Evolutionary conservation across 169 alveolate species (phyloP).

Genomic region (Plasmodium chabaudi): DNA sequence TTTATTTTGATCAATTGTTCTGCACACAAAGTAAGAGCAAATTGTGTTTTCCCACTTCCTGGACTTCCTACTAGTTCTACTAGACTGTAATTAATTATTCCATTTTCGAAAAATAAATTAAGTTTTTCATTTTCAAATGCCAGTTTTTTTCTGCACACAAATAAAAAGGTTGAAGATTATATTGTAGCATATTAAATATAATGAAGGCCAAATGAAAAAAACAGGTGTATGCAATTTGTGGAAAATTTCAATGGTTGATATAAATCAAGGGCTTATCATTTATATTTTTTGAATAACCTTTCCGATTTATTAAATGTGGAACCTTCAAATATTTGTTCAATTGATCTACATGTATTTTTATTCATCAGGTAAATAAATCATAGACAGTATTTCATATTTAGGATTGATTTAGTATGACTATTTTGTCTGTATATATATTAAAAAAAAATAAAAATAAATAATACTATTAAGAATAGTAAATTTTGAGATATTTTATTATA

Average conservation of each 20-base stretch:
- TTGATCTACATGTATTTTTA: conserved; percentile 40
- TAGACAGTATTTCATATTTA: background rate
- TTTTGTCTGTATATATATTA: background rate
- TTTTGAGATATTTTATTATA: too few species aligned
- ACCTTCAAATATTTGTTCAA: conserved; percentile 35
- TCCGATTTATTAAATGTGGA: conserved; percentile 36
- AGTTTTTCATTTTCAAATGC: conserved; percentile 39
- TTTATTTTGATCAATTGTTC: conserved; percentile 32
- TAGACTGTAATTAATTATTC: conserved; percentile 36
- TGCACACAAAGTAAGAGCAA: conserved; percentile 55
- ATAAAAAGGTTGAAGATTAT: background rate
- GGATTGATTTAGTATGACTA: too few species aligned
- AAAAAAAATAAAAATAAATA: too few species aligned
- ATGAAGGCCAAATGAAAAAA: too few species aligned
- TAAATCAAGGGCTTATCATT: background rate
- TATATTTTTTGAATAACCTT: conserved; percentile 16
- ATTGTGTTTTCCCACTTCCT: conserved; percentile 65
- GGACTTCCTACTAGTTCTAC: conserved; percentile 44
- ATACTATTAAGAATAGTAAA: too few species aligned
- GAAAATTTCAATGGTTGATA: too few species aligned
- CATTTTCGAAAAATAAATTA: conserved; percentile 56
- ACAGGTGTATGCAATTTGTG: too few species aligned
- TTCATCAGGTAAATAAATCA: conserved; percentile 12
- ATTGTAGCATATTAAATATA: background rate
- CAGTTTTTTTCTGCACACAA: conserved; percentile 26